phyloP scores from a whole-genome alignment of 2,329 filamentous ascomycete genomes.

The Exophiala spinifera region DNA sequence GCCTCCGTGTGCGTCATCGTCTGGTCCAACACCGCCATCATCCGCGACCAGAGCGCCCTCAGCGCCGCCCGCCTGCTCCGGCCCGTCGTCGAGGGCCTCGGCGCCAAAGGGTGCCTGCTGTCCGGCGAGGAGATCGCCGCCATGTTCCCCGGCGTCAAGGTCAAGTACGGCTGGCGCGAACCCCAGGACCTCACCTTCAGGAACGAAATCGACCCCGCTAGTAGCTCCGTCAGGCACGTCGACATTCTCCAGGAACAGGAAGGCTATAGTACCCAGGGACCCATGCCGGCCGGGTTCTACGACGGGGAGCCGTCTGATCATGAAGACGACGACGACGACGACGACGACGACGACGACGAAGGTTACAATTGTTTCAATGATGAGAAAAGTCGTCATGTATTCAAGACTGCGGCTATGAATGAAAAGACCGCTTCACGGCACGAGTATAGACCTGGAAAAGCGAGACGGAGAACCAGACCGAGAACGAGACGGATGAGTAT shows the following conservation, averaged over 20 bases:
- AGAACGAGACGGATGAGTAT: too few species aligned
- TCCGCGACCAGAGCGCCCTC: constrained; percentile 26
- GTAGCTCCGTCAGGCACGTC: constrained; percentile 20
- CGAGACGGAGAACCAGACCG: too few species aligned
- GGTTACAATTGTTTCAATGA: too few species aligned
- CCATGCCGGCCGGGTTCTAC: constrained; percentile 20
- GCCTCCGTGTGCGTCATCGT: constrained; percentile 23
- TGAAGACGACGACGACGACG: neutral
- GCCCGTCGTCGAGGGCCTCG: constrained; percentile 27
- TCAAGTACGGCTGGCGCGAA: constrained; percentile 27
- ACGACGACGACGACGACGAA: neutral
- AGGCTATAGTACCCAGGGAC: constrained; percentile 16
- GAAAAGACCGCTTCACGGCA: too few species aligned
- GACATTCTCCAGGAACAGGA: constrained; percentile 25
- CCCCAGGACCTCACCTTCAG: constrained; percentile 12
- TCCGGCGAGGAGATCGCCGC: constrained; percentile 26
- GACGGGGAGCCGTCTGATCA: constrained; percentile 7
- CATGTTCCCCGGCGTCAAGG: constrained; percentile 19
- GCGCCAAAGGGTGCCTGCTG: constrained; percentile 24
- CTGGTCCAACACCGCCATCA: constrained; percentile 28
- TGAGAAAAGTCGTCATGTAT: too few species aligned
- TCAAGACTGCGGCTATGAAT: too few species aligned
- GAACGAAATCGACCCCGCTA: constrained; percentile 16
- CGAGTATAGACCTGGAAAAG: too few species aligned
- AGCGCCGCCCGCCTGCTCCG: constrained; percentile 25